These are phyloP conservation scores for Botryotinia calthae DNA, from an alignment of 2,329 filamentous ascomycete species.

Conservation along the genomic window DNA sequence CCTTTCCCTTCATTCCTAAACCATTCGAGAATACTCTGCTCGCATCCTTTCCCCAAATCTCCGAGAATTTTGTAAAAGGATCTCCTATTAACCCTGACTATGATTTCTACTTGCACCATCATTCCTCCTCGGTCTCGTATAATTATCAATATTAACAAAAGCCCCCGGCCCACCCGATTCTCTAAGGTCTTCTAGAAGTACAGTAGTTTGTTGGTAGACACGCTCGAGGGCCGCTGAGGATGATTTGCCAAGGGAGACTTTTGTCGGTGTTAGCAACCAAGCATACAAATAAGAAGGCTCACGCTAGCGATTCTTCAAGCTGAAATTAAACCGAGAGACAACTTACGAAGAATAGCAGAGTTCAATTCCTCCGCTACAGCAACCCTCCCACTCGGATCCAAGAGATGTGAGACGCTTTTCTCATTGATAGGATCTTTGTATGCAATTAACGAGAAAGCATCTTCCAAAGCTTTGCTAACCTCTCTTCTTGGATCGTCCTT, in stretches of 20 bases:
- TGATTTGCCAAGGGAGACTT: constrained; percentile 87
- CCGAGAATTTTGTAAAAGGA: background rate
- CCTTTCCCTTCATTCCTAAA: background rate
- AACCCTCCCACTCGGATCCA: constrained; percentile 72
- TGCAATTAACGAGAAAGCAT: constrained; percentile 85
- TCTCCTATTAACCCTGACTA: background rate
- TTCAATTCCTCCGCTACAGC: constrained; percentile 91
- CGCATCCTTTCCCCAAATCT: background rate
- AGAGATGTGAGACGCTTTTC: constrained; percentile 68
- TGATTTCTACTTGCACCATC: background rate
- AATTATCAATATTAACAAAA: constrained; percentile 68
- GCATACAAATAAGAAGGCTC: background rate
- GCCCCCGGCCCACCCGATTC: constrained; percentile 77
- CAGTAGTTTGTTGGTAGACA: constrained; percentile 80
- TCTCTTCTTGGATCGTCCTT: constrained; percentile 66
- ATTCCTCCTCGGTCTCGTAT: background rate
- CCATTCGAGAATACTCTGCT: background rate
- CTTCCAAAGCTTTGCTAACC: constrained; percentile 69
- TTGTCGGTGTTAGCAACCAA: constrained; percentile 25
- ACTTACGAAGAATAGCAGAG: constrained; percentile 72
- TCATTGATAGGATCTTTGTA: constrained; percentile 79
- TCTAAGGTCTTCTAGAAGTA: constrained; percentile 78
- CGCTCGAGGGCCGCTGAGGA: constrained; percentile 82
- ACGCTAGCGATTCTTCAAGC: background rate
- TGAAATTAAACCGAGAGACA: background rate